A percentile compares a stretch with the other conserved stretches of the same genome.
phyloP scores from a whole-genome alignment of 75 land plant species.

The Pinus taeda region DNA sequence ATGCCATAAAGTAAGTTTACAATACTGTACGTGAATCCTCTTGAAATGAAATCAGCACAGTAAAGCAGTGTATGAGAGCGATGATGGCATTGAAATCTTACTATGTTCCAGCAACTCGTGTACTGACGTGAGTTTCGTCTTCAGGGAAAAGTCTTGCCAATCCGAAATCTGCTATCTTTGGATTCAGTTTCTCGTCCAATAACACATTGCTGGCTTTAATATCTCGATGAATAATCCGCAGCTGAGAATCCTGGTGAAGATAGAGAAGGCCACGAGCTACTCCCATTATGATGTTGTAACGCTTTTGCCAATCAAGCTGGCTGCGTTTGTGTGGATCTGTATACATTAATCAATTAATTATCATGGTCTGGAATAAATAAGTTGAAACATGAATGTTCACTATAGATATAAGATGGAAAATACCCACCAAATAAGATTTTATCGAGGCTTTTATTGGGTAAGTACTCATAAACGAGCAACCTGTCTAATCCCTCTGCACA shows the following conservation, averaged over 20 bases:
- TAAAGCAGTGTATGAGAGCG: too few relatives aligned
- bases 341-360: not conserved
- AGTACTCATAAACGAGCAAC: slow-evolving; percentile 15
- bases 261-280: not conserved
- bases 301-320: not conserved
- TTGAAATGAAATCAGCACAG: too few relatives aligned
- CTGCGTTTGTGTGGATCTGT: not conserved
- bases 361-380: too few relatives aligned
- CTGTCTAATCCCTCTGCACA: slow-evolving; percentile 14
- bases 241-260: not conserved
- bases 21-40: too few relatives aligned
- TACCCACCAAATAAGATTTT: slow-evolving; percentile 15
- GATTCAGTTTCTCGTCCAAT: not conserved
- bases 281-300: not conserved
- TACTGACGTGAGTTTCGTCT: not conserved
- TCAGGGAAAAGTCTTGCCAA: slow-evolving; percentile 15
- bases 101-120: slow-evolving; percentile 12
- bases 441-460: slow-evolving; percentile 25
- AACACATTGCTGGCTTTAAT: too few relatives aligned
- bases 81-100: not conserved
- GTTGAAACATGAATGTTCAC: too few relatives aligned
- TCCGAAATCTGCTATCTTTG: slow-evolving; percentile 23
- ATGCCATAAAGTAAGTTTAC: too few relatives aligned
- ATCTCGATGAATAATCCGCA: too few relatives aligned
- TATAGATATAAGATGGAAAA: too few relatives aligned